Conservation (phyloP, 2,329 filamentous ascomycete species). For the Aspergillus fructus region DNA sequence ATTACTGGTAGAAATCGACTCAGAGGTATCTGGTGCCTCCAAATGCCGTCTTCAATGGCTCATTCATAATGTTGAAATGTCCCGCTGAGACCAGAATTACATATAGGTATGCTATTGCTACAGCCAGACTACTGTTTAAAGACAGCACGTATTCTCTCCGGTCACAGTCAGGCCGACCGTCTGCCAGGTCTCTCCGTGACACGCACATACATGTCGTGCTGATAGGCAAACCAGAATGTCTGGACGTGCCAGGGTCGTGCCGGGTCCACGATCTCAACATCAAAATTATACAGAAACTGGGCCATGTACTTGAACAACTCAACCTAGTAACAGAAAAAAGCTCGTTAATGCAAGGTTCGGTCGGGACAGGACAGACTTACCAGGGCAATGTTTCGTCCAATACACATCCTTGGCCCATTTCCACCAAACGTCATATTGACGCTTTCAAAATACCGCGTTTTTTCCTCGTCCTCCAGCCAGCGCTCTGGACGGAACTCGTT, state of each 20-base stretch:
- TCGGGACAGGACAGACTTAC: not conserved
- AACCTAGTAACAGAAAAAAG: not conserved
- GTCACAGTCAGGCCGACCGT: too few relatives aligned
- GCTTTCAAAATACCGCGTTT: not conserved
- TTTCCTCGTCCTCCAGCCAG: not conserved
- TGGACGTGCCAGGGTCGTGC: not conserved
- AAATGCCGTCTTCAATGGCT: too few relatives aligned
- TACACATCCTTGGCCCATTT: not conserved
- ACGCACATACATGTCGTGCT: not conserved
- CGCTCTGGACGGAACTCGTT: not conserved
- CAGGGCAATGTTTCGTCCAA: not conserved
- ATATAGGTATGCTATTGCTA: too few relatives aligned
- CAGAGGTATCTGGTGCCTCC: too few relatives aligned
- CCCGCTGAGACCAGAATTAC: too few relatives aligned
- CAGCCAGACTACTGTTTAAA: too few relatives aligned
- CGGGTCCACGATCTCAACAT: not conserved
- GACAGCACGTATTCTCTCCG: too few relatives aligned
- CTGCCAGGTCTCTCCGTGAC: too few relatives aligned
- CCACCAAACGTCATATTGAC: not conserved
- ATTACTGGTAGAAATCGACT: fast-evolving
- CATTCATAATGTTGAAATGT: too few relatives aligned
- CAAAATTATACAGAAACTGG: not conserved
- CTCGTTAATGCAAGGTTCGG: not conserved
- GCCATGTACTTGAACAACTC: not conserved
- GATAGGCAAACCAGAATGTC: not conserved